These are phyloP conservation scores for Colletotrichum higginsianum DNA, from an alignment of 2,329 filamentous ascomycete genomes.

Conservation along the genomic window DNA sequence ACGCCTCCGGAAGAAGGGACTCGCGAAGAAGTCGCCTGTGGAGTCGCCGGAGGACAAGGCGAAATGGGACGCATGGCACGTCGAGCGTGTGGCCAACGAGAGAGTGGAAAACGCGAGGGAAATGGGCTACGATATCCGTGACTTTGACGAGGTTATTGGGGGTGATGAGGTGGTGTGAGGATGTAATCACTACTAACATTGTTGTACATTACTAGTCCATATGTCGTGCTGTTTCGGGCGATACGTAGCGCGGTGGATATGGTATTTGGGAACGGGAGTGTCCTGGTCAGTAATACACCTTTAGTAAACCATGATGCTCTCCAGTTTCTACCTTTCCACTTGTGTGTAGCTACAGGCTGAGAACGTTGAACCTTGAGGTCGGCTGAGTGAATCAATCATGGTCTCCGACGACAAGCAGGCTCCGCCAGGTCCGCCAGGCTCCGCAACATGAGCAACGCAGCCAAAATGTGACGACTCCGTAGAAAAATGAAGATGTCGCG, in stretches of 20 bases:
- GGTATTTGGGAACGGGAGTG: slow-evolving; percentile 11
- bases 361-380: not conserved
- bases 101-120: slow-evolving; percentile 56
- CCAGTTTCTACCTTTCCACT: not conserved
- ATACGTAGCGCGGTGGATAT: slow-evolving; percentile 30
- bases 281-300: slow-evolving; percentile 11
- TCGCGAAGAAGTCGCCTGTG: slow-evolving; percentile 54
- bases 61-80: slow-evolving; percentile 62
- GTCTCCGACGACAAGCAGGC: not conserved
- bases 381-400: not conserved
- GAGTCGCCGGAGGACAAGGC: slow-evolving; percentile 58
- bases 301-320: not conserved
- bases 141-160: slow-evolving; percentile 53
- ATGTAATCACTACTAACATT: slow-evolving; percentile 17
- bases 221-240: not conserved
- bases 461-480: slow-evolving; percentile 49
- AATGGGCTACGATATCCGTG: slow-evolving; percentile 56
- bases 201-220: slow-evolving; percentile 22
- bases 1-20: slow-evolving; percentile 64
- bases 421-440: slow-evolving; percentile 2
- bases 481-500: slow-evolving; percentile 38
- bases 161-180: slow-evolving; percentile 51
- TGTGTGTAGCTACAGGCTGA: not conserved
- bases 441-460: slow-evolving; percentile 16
- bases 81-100: slow-evolving; percentile 57